Evolutionary conservation across 2,329 filamentous ascomycete species (phyloP), one percentile per base, ranked within the genome.

Genomic region (Ophiostoma sp.): DNA sequence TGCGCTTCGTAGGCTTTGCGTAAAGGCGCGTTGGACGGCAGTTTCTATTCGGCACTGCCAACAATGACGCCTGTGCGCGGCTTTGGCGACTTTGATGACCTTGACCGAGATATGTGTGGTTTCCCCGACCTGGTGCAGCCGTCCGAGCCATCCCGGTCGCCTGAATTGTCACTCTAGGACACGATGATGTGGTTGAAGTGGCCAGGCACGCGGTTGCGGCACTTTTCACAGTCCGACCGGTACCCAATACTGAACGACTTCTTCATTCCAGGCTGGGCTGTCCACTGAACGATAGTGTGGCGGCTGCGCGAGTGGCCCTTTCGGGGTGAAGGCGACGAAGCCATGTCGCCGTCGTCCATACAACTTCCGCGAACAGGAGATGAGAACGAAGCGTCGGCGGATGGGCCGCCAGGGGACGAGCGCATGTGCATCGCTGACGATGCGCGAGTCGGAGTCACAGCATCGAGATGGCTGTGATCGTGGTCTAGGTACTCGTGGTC

Each of bases 151-250:
- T 17, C 7, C 27, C 20, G 35, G 17, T 44, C 60, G 66, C 57
- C 15, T 67, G 11, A 23, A 33, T 31, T 0, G 33, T 1, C 13
- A 36, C 48, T 66, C 82, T 87, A 88, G 67, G 86, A 87, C 75
- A 88, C 84, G 73, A 92, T 87, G 72, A 93, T 92, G 79, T 94
- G 91, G 76, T 90, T 93, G 77, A 92, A 93, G 77, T 94, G 91
- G 0, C 91, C 91, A 0, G 91, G 90, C 8, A 92, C 89, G 77
- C 89, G 90, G 77, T 86, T 83, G 64, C 85, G 85, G 79, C 91
- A 94, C 79, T 93, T 93, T 72, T 93, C 90, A 77, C 91, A 94
- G 78, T 92, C 90, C 15, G 88, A 85, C 73, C 90, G 83, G 80
- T 90, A 93, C 68, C 91, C 91, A 86, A 93, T 92, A 75, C 89